phyloP scores from a whole-genome alignment of 495 filamentous ascomycete species.

The Hypoxylon trugodes region DNA sequence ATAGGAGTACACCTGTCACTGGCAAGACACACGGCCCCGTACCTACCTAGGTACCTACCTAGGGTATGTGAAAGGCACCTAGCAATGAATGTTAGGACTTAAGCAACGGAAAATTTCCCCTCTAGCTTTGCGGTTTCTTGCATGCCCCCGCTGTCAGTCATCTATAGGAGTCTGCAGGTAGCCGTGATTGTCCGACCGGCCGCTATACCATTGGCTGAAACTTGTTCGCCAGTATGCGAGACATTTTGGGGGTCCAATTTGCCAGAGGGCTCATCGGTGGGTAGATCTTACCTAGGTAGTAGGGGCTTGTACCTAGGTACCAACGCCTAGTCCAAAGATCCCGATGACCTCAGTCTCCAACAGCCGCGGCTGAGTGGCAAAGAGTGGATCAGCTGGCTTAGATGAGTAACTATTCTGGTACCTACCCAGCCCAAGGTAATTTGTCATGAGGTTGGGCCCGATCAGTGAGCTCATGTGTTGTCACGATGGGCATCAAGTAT shows the following conservation, averaged over 20 bases:
- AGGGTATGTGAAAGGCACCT: slow-evolving; percentile 14
- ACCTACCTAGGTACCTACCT: slow-evolving; percentile 4
- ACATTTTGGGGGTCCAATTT: slow-evolving; percentile 36
- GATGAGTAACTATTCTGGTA: background rate
- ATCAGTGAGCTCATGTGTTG: slow-evolving; percentile 1
- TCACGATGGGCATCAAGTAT: slow-evolving; percentile 3
- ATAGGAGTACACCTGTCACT: slow-evolving; percentile 20
- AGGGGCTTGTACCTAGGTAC: background rate
- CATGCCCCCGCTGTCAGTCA: slow-evolving; percentile 45
- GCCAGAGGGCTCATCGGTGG: slow-evolving; percentile 4
- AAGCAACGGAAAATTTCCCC: slow-evolving; percentile 41
- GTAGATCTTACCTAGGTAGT: background rate
- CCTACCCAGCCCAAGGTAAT: too few relatives aligned
- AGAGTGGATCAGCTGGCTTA: background rate
- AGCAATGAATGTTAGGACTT: slow-evolving; percentile 20
- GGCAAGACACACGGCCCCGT: slow-evolving; percentile 27
- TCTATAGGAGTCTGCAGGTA: slow-evolving; percentile 38
- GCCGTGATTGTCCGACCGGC: slow-evolving; percentile 34
- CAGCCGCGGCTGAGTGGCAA: slow-evolving; percentile 8
- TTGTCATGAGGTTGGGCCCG: background rate
- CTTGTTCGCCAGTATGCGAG: slow-evolving; percentile 31
- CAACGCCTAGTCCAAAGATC: too few relatives aligned
- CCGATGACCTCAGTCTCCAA: too few relatives aligned
- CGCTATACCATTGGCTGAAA: slow-evolving; percentile 40
- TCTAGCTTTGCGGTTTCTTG: slow-evolving; percentile 37